phyloP scores from a whole-genome alignment of 164 flowering plant species.

The Protea cynaroides region DNA sequence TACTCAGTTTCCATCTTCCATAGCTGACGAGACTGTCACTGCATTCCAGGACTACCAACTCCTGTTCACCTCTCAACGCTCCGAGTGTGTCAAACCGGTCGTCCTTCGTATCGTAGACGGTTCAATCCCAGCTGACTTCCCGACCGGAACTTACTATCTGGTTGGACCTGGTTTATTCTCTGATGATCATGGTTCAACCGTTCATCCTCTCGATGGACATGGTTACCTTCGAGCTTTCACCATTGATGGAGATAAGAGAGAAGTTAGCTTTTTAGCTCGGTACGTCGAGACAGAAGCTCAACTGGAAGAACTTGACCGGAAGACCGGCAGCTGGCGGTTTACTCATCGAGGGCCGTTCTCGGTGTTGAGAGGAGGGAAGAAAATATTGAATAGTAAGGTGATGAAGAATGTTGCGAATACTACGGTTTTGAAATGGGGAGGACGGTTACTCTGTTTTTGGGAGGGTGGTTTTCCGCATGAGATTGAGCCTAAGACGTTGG shows the following conservation, averaged over 20 bases:
- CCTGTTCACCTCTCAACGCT: conserved; percentile 72
- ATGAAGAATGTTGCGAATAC: conserved; percentile 98
- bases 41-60: conserved; percentile 91
- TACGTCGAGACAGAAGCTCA: conserved; percentile 83
- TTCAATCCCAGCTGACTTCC: conserved; percentile 62
- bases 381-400: conserved; percentile 76
- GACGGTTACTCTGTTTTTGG: conserved; percentile 75
- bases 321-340: conserved; percentile 73
- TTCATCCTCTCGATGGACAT: conserved; percentile 93
- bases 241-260: conserved; percentile 33
- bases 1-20: neutral
- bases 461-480: conserved; percentile 94
- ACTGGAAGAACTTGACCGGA: conserved; percentile 61
- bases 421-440: conserved; percentile 79
- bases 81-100: conserved; percentile 46
- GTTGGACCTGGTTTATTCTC: conserved; percentile 80
- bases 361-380: conserved; percentile 66
- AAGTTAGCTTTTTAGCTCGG: conserved; percentile 59
- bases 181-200: conserved; percentile 91
- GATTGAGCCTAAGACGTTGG: conserved; percentile 53
- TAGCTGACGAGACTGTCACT: conserved; percentile 28
- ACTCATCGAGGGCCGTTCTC: conserved; percentile 93
- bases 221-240: conserved; percentile 78
- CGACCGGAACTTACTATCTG: conserved; percentile 81
- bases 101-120: conserved; percentile 51